Conservation (phyloP, 768 basidiomycete genomes). For the Gelatoporia subvermispora region DNA sequence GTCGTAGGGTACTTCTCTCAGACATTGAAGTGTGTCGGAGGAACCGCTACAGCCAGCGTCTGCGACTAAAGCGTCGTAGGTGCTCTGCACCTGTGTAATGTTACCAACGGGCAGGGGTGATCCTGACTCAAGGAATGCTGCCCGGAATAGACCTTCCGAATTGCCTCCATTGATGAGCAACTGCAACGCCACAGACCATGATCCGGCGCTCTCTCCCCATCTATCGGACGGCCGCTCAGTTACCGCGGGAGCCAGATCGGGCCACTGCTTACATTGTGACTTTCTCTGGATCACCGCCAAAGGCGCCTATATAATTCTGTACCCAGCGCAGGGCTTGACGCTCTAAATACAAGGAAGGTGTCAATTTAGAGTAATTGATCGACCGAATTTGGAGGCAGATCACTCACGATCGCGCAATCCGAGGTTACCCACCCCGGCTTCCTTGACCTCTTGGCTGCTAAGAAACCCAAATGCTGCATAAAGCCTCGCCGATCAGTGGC, state of each 20-base stretch:
- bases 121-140: conserved; percentile 32
- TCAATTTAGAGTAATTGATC: background rate
- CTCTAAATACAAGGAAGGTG: conserved; percentile 16
- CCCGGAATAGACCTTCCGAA: conserved; percentile 19
- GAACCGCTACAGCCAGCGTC: conserved; percentile 30
- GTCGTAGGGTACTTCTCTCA: conserved; percentile 31
- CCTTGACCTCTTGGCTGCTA: conserved; percentile 32
- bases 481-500: background rate
- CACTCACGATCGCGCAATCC: conserved; percentile 43
- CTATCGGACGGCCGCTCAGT: too few relatives aligned
- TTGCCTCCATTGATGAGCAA: conserved; percentile 19
- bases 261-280: conserved; percentile 40
- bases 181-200: conserved; percentile 28
- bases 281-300: conserved; percentile 41
- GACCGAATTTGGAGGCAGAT: background rate
- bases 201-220: conserved; percentile 35
- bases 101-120: conserved; percentile 9
- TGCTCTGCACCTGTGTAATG: conserved; percentile 22
- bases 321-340: conserved; percentile 39
- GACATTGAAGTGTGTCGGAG: conserved; percentile 36
- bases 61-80: conserved; percentile 37
- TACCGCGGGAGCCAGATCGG: too few relatives aligned
- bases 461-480: conserved; percentile 35
- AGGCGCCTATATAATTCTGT: conserved; percentile 30
- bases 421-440: conserved; percentile 36